phyloP scores from a whole-genome alignment of 805 yeast genomes.

The Pichia ethanolica region DNA sequence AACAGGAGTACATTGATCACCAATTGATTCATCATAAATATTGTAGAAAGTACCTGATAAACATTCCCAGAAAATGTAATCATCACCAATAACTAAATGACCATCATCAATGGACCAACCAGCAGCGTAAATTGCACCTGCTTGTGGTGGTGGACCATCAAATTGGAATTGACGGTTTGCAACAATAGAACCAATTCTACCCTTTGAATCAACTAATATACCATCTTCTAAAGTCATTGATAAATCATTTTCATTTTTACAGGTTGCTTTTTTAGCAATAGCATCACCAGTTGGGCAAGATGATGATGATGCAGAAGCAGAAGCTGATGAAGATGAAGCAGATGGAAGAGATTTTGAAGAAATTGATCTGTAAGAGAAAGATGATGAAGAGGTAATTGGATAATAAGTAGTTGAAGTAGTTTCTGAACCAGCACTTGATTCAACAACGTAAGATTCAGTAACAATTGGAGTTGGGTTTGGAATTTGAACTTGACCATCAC shows the following conservation, averaged over 20 bases:
- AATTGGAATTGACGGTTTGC: constrained; percentile 60
- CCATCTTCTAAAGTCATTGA: constrained; percentile 36
- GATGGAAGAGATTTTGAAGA: constrained; percentile 12
- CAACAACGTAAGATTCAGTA: constrained; percentile 21
- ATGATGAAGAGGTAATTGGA: constrained; percentile 26
- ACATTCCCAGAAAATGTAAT: constrained; percentile 45
- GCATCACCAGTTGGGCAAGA: constrained; percentile 21
- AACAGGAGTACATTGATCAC: constrained; percentile 41
- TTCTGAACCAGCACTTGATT: constrained; percentile 22
- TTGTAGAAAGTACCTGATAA: constrained; percentile 51
- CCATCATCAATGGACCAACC: constrained; percentile 45
- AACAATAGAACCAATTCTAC: constrained; percentile 53
- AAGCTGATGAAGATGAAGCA: background rate
- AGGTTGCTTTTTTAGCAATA: constrained; percentile 23
- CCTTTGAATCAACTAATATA: constrained; percentile 37
- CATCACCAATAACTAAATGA: constrained; percentile 43
- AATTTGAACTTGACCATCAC: constrained; percentile 43
- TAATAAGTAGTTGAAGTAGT: constrained; percentile 33
- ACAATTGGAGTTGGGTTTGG: constrained; percentile 24
- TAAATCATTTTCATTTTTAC: constrained; percentile 32
- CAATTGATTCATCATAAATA: constrained; percentile 44
- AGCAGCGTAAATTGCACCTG: constrained; percentile 45
- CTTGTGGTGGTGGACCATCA: constrained; percentile 62
- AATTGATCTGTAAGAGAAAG: constrained; percentile 25
- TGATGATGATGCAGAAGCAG: constrained; percentile 14